phyloP scores from a whole-genome alignment of 768 basidiomycete genomes.

The Hirschioporus abietinus region DNA sequence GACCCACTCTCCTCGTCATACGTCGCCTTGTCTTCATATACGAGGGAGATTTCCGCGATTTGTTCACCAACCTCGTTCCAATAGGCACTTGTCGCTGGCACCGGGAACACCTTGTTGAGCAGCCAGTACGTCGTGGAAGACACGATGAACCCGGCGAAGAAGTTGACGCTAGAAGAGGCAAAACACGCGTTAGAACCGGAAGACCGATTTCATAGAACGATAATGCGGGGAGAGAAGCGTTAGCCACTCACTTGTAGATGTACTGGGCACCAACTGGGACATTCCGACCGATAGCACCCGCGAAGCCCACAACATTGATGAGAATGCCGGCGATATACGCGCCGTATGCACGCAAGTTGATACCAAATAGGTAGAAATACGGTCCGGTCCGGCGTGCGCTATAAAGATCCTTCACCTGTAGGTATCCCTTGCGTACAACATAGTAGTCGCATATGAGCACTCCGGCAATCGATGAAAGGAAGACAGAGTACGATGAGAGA shows the following conservation, averaged over 20 bases:
- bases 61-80: constrained; percentile 5
- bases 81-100: constrained; percentile 27
- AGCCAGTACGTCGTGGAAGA: constrained; percentile 59
- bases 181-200: not conserved
- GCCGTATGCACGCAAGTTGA: constrained; percentile 68
- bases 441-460: constrained; percentile 81
- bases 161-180: constrained; percentile 23
- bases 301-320: constrained; percentile 80
- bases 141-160: constrained; percentile 79
- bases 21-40: not conserved
- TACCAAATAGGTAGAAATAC: constrained; percentile 71
- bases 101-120: constrained; percentile 58
- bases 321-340: constrained; percentile 71
- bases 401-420: constrained; percentile 71
- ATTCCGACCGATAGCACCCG: constrained; percentile 54
- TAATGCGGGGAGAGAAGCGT: not conserved
- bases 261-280: constrained; percentile 69
- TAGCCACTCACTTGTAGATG: constrained; percentile 38
- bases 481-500: constrained; percentile 77
- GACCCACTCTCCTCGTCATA: constrained; percentile 4
- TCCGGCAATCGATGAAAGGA: constrained; percentile 74
- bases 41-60: constrained; percentile 1
- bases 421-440: constrained; percentile 62
- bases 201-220: not conserved
- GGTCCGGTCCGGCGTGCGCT: constrained; percentile 47